These are phyloP conservation scores for Tolypocladium nubicola DNA, from an alignment of 2,329 filamentous ascomycete species.

Conservation along the genomic window DNA sequence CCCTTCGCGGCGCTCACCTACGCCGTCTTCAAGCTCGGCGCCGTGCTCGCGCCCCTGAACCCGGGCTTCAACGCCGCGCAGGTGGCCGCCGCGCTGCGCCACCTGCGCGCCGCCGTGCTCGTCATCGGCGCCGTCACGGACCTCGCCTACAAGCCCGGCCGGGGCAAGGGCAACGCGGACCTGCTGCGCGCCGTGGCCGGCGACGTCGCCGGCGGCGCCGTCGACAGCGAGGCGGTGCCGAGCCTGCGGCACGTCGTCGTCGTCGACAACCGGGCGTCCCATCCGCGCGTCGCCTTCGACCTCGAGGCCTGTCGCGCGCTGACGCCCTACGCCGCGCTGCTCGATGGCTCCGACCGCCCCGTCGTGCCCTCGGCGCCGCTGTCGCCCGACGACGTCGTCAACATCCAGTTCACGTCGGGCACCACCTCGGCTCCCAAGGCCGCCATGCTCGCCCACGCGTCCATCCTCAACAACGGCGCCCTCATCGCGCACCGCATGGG, in stretches of 20 bases:
- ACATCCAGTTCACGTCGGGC: slow-evolving; percentile 96
- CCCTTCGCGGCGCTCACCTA: slow-evolving; percentile 78
- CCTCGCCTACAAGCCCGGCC: slow-evolving; percentile 52
- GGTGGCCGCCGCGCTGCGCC: slow-evolving; percentile 65
- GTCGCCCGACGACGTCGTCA: slow-evolving; percentile 61
- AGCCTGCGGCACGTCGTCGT: slow-evolving; percentile 62
- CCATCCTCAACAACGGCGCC: slow-evolving; percentile 86
- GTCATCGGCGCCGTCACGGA: slow-evolving; percentile 85
- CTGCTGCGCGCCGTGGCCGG: slow-evolving; percentile 36
- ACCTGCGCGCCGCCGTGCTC: slow-evolving; percentile 63
- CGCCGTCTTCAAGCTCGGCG: slow-evolving; percentile 88
- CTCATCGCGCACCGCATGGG: slow-evolving; percentile 82
- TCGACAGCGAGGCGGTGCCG: slow-evolving; percentile 44
- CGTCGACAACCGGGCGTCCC: slow-evolving; percentile 60
- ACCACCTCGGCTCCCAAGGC: slow-evolving; percentile 88
- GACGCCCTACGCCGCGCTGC: slow-evolving; percentile 33
- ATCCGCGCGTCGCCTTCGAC: slow-evolving; percentile 33
- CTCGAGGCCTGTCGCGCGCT: slow-evolving; percentile 29
- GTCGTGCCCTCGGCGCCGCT: slow-evolving; percentile 37
- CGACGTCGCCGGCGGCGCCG: slow-evolving; percentile 20
- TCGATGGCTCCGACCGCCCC: slow-evolving; percentile 17
- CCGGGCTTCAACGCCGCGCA: slow-evolving; percentile 77
- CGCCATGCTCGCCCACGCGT: slow-evolving; percentile 73
- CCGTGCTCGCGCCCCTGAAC: slow-evolving; percentile 85
- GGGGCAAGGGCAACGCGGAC: slow-evolving; percentile 40